phyloP scores from a whole-genome alignment of 371 early-diverging fungal genomes.

The Blakeslea trispora region DNA sequence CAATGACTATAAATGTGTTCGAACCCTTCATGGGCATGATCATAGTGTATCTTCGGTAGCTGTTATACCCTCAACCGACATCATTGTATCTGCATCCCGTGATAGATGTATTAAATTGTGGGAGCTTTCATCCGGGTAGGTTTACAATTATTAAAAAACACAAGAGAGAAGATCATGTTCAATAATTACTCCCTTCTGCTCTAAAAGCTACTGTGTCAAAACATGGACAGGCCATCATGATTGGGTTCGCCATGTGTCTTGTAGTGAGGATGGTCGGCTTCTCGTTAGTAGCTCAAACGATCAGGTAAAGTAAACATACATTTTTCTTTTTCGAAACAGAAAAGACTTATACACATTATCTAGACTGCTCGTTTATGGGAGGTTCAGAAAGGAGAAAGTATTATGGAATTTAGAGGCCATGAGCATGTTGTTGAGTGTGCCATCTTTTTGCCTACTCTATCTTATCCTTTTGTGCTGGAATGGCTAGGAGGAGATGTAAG shows the following conservation, averaged over 20 bases:
- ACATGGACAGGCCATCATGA: slow-evolving; percentile 79
- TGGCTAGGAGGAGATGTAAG: slow-evolving; percentile 34
- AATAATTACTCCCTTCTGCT: too few species aligned
- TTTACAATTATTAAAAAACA: too few species aligned
- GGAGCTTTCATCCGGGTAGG: slow-evolving; percentile 79
- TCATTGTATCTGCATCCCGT: slow-evolving; percentile 77
- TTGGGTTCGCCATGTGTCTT: slow-evolving; percentile 78
- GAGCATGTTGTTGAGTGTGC: slow-evolving; percentile 90
- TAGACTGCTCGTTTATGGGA: slow-evolving; percentile 84
- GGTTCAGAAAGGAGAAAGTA: slow-evolving; percentile 64
- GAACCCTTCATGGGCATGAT: slow-evolving; percentile 87
- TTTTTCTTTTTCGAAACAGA: not conserved
- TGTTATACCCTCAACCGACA: slow-evolving; percentile 70
- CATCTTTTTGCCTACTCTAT: slow-evolving; percentile 69
- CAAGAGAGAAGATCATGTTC: not conserved
- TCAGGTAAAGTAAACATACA: slow-evolving; percentile 68
- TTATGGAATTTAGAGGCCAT: slow-evolving; percentile 79
- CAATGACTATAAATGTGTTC: slow-evolving; percentile 80
- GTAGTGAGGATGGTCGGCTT: slow-evolving; percentile 67
- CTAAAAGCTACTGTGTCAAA: slow-evolving; percentile 79
- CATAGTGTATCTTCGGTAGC: slow-evolving; percentile 80
- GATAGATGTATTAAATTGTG: slow-evolving; percentile 87
- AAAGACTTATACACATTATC: too few species aligned
- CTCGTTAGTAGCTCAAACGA: slow-evolving; percentile 79
- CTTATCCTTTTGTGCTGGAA: slow-evolving; percentile 63